Evolutionary conservation across 2,329 filamentous ascomycete species (phyloP), one percentile per base, ranked within the genome.

Genomic region (Colletotrichum aenigma): DNA sequence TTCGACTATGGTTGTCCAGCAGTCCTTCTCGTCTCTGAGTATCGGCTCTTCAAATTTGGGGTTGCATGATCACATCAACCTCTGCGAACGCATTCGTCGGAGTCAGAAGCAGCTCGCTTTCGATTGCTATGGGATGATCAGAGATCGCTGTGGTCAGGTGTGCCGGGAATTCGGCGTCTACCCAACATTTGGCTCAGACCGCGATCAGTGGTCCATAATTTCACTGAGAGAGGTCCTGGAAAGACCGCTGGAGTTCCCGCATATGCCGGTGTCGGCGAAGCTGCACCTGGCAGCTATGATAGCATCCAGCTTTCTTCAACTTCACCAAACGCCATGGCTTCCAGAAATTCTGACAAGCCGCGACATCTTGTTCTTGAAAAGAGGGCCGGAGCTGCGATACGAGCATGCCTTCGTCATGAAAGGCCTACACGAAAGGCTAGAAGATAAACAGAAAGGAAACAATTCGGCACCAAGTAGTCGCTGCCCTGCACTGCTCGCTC

Each of bases 271-370:
- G 18, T n/a, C 56, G 0, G 76, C 77, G 56, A 77, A 71, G 24
- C 48, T 81, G 2, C 70, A 76, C 3, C 77, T 82, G 18, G 75
- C 78, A 1, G 67, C 69, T 7, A 70, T 70, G 4, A 68, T 79
- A 2, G 76, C 80, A 7, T 78, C 78, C 1, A 79, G 79, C 72
- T 69, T 82, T 15, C 66, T 81, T 6, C 78, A 81, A 21, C 74
- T 82, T 15, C 66, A 80, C 36, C 72, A 78, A 7, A 81, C 79
- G 1, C 69, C 71, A 4, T 81, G 81, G 79, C 76, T 81, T 5
- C 73, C 79, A 3, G 43, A 64, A 7, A 62, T 78, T 0, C 13
- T 74, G 2, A 58, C 66, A 10, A 74, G 58, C 4, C 32, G 12
- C 6, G 30, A 70, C 10, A 69, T 81, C 1, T 78, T 76, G 4